Evolutionary conservation across 345 rosid species (phyloP).

Genomic region (Abelmoschus esculentus): DNA sequence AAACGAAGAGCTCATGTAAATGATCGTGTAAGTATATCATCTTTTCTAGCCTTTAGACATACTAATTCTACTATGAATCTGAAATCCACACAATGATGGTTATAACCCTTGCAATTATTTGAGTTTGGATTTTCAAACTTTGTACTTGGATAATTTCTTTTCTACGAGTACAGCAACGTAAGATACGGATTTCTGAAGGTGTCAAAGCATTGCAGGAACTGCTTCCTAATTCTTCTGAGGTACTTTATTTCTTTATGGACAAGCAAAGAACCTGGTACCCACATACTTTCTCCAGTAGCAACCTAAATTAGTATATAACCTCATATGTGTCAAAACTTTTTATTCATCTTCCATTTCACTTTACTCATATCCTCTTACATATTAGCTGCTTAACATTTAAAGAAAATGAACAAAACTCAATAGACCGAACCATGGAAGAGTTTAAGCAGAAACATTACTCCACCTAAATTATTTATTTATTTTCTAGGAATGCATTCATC

Average conservation of each 20-base stretch:
- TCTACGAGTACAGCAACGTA: slow-evolving; percentile 30
- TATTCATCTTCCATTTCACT: not conserved
- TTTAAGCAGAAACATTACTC: not conserved
- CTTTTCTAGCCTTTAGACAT: slow-evolving; percentile 2
- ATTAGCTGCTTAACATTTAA: not conserved
- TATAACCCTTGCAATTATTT: not conserved
- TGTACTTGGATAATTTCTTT: slow-evolving; percentile 6
- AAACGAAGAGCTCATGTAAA: slow-evolving; percentile 13
- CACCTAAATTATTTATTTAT: not conserved
- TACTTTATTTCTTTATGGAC: slow-evolving; percentile 10
- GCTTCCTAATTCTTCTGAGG: slow-evolving; percentile 41
- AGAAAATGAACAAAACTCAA: not conserved
- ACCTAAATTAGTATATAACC: not conserved
- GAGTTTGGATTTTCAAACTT: not conserved
- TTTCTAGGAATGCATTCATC: not conserved
- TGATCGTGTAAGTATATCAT: slow-evolving; percentile 26
- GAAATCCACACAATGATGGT: slow-evolving; percentile 5
- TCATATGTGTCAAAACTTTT: not conserved
- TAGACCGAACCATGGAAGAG: not conserved
- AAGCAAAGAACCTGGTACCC: not conserved
- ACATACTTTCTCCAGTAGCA: not conserved
- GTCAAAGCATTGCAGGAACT: slow-evolving; percentile 36
- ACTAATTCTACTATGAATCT: not conserved
- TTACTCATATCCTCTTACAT: not conserved
- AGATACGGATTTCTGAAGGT: slow-evolving; percentile 29